Evolutionary conservation across 345 rosid species (phyloP), one percentile per base, ranked within the genome.

Genomic region (Streptanthus diversifolius): DNA sequence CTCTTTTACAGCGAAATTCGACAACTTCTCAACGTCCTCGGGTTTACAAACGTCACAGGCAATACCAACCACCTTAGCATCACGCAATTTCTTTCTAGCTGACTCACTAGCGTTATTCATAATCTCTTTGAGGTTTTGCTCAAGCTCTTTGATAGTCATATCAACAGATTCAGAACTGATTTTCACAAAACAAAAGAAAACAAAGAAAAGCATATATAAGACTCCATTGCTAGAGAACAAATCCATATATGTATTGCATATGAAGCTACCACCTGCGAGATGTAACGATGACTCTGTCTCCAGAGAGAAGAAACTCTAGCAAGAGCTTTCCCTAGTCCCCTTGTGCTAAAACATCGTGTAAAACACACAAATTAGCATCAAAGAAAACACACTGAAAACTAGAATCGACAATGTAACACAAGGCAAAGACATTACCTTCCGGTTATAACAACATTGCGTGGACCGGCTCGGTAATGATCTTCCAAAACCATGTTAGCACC

Each of bases 271-370:
- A 93, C 98, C 96, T 93, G 80, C 95, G 90, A 60, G 96, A 93
- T 72, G 97, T 90, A 75, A 93, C 81, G 25, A 93, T 89, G 21
- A 93, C 96, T 36, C 82, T 86, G 45, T 91, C 96, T 22, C 98
- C 97, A 8, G 97, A 93, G 53, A 86, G 91, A 86, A 93, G 97
- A 78, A 89, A 93, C 63, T 93, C 95, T 84, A 66, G 97, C 97
- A 76, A 91, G 95, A n/a, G 98, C 98, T 79, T 93, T 93, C 21
- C 98, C 98, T 11, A 93, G 71, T 47, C 98, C 96, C 71, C 96
- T 86, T 12, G 97, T 91, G 73, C 97, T 91, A 77, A 18, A 73
- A 76, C 55, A 74, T 80, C n/a, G 56, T 43, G 59, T 58, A 7
- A n/a, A 74, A 76, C 29, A 63, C 45, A 75, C 19, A 64, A 12